Conservation (phyloP, 441 rosid species). For the Brassica hybrid region DNA sequence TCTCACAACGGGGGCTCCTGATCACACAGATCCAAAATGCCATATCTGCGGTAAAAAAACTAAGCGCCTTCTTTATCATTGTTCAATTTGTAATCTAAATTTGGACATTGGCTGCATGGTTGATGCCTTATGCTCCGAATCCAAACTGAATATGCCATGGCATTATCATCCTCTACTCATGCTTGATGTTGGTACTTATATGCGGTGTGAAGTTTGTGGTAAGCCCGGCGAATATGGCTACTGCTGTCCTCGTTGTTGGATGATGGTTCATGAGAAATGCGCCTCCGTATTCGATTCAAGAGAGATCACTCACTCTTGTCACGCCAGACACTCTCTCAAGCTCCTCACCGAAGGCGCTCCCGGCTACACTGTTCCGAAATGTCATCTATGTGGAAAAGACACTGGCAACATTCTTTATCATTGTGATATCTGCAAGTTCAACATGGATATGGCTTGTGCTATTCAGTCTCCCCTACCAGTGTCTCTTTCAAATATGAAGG, state of each 20-base stretch:
- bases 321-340: slow-evolving; percentile 19
- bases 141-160: background rate
- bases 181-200: background rate
- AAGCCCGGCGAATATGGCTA: background rate
- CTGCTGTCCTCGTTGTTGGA: background rate
- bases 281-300: background rate
- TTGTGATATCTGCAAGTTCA: slow-evolving; percentile 26
- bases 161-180: slow-evolving; percentile 24
- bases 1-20: slow-evolving; percentile 18
- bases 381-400: background rate
- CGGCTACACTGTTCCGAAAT: background rate
- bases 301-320: background rate
- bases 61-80: background rate
- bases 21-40: background rate
- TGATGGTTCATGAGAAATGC: slow-evolving; percentile 3
- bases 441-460: background rate
- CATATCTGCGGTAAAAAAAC: slow-evolving; percentile 1
- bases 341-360: slow-evolving; percentile 13
- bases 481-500: background rate
- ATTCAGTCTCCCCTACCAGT: background rate
- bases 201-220: background rate
- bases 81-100: background rate
- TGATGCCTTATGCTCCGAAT: background rate
- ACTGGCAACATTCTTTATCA: slow-evolving; percentile 5
- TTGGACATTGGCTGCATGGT: slow-evolving; percentile 18